Percentiles rank a stretch among this genome's conserved stretches.
Evolutionary conservation across 78 protist species (phyloP).

Genomic region (Speleostelium caveatum): DNA sequence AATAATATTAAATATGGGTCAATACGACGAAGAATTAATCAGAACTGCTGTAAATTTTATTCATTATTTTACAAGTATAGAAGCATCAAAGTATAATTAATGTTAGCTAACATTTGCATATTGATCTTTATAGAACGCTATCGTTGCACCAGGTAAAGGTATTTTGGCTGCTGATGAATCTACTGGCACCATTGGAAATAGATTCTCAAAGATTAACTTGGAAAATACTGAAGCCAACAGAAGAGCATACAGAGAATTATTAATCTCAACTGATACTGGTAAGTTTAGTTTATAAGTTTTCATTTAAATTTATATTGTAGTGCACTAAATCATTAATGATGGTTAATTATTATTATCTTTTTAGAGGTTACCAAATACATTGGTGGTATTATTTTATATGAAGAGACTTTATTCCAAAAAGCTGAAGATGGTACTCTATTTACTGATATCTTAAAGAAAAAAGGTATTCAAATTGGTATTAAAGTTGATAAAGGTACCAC

Average conservation of each 20-base stretch:
- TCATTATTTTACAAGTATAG: background rate
- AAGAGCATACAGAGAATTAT: slow-evolving; percentile 93
- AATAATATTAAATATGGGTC: background rate
- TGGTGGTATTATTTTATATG: slow-evolving; percentile 94
- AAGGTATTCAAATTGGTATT: slow-evolving; percentile 93
- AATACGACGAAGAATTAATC: slow-evolving; percentile 39
- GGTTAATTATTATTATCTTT: background rate
- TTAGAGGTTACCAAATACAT: slow-evolving; percentile 82
- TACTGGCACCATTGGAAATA: slow-evolving; percentile 93
- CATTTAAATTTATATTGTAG: too few species aligned
- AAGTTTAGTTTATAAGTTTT: background rate
- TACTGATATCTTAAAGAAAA: slow-evolving; percentile 72
- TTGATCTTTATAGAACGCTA: slow-evolving; percentile 32
- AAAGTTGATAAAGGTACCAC: slow-evolving; percentile 91
- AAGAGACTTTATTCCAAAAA: slow-evolving; percentile 94
- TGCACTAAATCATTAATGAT: too few species aligned
- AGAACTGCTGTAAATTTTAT: slow-evolving; percentile 57
- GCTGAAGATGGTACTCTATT: slow-evolving; percentile 88
- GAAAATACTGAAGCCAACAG: slow-evolving; percentile 95
- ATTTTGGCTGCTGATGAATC: slow-evolving; percentile 97
- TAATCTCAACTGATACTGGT: slow-evolving; percentile 82
- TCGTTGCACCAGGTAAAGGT: slow-evolving; percentile 94
- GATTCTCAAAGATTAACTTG: slow-evolving; percentile 89
- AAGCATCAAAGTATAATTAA: background rate
- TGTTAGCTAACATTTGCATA: background rate